phyloP scores from a whole-genome alignment of 1,139 yeast species.

The Blastobotrys serpentis region DNA sequence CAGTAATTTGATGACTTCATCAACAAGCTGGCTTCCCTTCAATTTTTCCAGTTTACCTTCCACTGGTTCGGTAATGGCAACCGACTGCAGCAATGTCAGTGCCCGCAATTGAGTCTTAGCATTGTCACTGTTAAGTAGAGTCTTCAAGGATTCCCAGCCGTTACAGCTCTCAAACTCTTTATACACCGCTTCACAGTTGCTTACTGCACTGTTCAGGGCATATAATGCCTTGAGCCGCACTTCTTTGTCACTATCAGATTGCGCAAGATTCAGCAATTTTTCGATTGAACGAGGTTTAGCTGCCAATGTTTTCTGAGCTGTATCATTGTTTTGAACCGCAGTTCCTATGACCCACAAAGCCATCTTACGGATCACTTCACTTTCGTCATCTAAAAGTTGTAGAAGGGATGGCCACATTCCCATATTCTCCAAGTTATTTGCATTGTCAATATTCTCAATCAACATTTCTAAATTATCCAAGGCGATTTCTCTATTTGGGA shows the following conservation, averaged over 20 bases:
- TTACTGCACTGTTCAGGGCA: slow-evolving; percentile 72
- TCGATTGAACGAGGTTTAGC: slow-evolving; percentile 29
- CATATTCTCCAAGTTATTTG: slow-evolving; percentile 83
- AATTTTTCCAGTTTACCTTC: slow-evolving; percentile 44
- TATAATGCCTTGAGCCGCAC: slow-evolving; percentile 63
- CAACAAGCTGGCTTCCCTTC: slow-evolving; percentile 45
- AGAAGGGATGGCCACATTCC: slow-evolving; percentile 75
- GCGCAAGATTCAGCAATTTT: slow-evolving; percentile 28
- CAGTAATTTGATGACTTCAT: slow-evolving; percentile 43
- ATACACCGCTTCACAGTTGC: slow-evolving; percentile 65
- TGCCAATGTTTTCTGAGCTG: slow-evolving; percentile 29
- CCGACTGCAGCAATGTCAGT: slow-evolving; percentile 53
- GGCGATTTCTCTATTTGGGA: slow-evolving; percentile 66
- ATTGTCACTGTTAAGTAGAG: slow-evolving; percentile 28
- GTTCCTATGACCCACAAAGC: slow-evolving; percentile 82
- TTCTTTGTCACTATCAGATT: slow-evolving; percentile 31
- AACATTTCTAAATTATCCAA: slow-evolving; percentile 92
- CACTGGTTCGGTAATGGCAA: slow-evolving; percentile 53
- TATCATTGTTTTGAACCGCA: slow-evolving; percentile 85
- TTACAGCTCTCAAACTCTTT: slow-evolving; percentile 50
- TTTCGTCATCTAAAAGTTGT: slow-evolving; percentile 47
- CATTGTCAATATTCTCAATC: slow-evolving; percentile 90
- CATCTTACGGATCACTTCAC: slow-evolving; percentile 49
- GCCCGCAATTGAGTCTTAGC: slow-evolving; percentile 42
- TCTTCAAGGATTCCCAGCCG: slow-evolving; percentile 60